These are phyloP conservation scores for Phlegmacium glaucopus DNA, from an alignment of 768 basidiomycete species.

Conservation along the genomic window DNA sequence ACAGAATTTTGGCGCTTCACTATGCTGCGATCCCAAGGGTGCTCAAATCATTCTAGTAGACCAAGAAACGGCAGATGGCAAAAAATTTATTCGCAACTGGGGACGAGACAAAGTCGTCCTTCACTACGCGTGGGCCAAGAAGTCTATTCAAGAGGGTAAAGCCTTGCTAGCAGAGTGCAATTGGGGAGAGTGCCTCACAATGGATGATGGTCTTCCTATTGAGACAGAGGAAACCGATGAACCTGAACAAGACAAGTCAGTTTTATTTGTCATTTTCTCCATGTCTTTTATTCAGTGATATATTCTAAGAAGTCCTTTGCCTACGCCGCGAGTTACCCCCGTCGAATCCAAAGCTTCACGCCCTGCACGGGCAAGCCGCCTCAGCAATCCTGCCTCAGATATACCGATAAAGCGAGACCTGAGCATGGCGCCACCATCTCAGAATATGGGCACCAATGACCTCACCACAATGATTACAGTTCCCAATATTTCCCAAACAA, in stretches of 20 bases:
- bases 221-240: slow-evolving; percentile 38
- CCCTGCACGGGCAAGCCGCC: too few relatives aligned
- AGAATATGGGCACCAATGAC: too few relatives aligned
- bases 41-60: slow-evolving; percentile 63
- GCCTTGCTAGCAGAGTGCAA: slow-evolving; percentile 45
- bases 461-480: not conserved
- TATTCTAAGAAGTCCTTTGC: slow-evolving; percentile 52
- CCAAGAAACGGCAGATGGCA: slow-evolving; percentile 45
- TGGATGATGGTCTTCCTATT: slow-evolving; percentile 37
- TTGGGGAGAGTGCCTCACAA: slow-evolving; percentile 48
- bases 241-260: slow-evolving; percentile 42
- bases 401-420: too few relatives aligned
- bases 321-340: slow-evolving; percentile 61
- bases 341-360: slow-evolving; percentile 19
- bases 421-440: too few relatives aligned
- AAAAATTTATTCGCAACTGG: slow-evolving; percentile 59
- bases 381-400: too few relatives aligned
- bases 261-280: slow-evolving; percentile 12
- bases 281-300: slow-evolving; percentile 12
- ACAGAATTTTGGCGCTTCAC: slow-evolving; percentile 54
- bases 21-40: slow-evolving; percentile 46
- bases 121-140: slow-evolving; percentile 49
- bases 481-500: not conserved
- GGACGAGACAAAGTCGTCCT: slow-evolving; percentile 54
- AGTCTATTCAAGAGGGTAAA: slow-evolving; percentile 39